These are phyloP conservation scores for Hamigera avellanea DNA, from an alignment of 495 filamentous ascomycete species.

Conservation along the genomic window DNA sequence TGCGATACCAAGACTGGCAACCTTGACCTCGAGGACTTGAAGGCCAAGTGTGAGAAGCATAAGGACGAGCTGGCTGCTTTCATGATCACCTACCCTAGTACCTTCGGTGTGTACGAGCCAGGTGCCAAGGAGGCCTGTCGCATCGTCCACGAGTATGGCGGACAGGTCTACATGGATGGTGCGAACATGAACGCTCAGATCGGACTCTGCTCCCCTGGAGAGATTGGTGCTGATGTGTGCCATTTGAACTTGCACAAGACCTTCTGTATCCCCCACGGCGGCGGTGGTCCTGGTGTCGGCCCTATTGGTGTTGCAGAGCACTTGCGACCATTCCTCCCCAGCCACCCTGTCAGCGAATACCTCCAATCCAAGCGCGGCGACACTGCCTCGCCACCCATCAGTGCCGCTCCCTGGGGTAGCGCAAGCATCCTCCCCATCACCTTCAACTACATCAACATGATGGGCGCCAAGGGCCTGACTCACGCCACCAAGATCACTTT, in stretches of 20 bases:
- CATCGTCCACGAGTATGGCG: slow-evolving; percentile 78
- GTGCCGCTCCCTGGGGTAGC: slow-evolving; percentile 81
- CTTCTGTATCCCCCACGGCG: slow-evolving; percentile 97
- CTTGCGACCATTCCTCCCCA: slow-evolving; percentile 68
- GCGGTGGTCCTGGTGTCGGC: slow-evolving; percentile 89
- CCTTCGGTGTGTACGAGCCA: slow-evolving; percentile 93
- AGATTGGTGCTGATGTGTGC: slow-evolving; percentile 96
- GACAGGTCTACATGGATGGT: slow-evolving; percentile 98
- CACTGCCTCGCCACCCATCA: slow-evolving; percentile 52
- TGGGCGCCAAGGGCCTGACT: slow-evolving; percentile 85
- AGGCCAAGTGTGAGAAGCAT: slow-evolving; percentile 80
- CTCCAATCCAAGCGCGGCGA: slow-evolving; percentile 52
- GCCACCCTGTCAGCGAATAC: slow-evolving; percentile 46
- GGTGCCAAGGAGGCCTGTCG: slow-evolving; percentile 76
- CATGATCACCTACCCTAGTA: slow-evolving; percentile 98
- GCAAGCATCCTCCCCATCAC: slow-evolving; percentile 93
- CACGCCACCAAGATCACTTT: slow-evolving; percentile 90
- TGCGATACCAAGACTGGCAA: slow-evolving; percentile 84
- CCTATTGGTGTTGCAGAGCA: slow-evolving; percentile 88
- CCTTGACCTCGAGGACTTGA: slow-evolving; percentile 76
- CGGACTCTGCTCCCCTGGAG: slow-evolving; percentile 89
- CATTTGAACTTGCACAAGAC: slow-evolving; percentile 98
- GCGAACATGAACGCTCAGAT: slow-evolving; percentile 99
- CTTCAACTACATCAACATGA: slow-evolving; percentile 97
- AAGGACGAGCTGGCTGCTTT: slow-evolving; percentile 80